Conservation (phyloP, 2,329 filamentous ascomycete species). For the Saccharata proteae region DNA sequence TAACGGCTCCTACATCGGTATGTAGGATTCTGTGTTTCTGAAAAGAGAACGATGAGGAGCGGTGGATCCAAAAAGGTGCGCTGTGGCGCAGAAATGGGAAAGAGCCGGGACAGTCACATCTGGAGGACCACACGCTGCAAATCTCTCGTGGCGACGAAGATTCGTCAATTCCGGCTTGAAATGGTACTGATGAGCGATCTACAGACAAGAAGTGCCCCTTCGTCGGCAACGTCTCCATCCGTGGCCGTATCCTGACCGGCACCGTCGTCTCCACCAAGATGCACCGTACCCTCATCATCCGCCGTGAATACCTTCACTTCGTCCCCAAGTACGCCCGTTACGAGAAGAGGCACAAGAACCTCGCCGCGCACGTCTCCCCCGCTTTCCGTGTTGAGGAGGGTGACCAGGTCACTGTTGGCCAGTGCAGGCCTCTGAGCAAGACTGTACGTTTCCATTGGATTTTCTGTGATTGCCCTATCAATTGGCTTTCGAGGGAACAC, state of each 20-base stretch:
- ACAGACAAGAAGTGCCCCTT: constrained; percentile 99
- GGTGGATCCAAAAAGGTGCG: too few relatives aligned
- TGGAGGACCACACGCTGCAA: too few relatives aligned
- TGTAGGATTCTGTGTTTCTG: constrained; percentile 29
- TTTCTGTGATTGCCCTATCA: neutral
- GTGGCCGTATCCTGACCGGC: constrained; percentile 98
- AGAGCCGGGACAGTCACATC: too few relatives aligned
- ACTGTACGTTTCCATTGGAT: constrained; percentile 59
- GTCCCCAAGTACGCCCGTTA: constrained; percentile 99
- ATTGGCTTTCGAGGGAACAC: neutral
- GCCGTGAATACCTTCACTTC: constrained; percentile 99
- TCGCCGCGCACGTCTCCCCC: constrained; percentile 95
- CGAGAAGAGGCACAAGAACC: constrained; percentile 99
- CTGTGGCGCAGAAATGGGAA: too few relatives aligned
- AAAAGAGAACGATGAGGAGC: too few relatives aligned
- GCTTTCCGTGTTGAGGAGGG: constrained; percentile 99
- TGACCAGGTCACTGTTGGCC: constrained; percentile 98
- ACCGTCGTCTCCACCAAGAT: constrained; percentile 99
- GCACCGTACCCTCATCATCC: constrained; percentile 99
- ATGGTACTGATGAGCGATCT: too few relatives aligned
- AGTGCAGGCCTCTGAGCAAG: constrained; percentile 99
- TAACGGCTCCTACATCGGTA: constrained; percentile 98
- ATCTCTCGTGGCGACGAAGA: too few relatives aligned
- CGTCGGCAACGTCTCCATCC: constrained; percentile 97
- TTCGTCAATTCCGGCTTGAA: too few relatives aligned